A percentile compares a stretch with the other conserved stretches of the same genome.
These are phyloP conservation scores for Avicennia marina DNA, from an alignment of 257 asterid species.

Conservation along the genomic window DNA sequence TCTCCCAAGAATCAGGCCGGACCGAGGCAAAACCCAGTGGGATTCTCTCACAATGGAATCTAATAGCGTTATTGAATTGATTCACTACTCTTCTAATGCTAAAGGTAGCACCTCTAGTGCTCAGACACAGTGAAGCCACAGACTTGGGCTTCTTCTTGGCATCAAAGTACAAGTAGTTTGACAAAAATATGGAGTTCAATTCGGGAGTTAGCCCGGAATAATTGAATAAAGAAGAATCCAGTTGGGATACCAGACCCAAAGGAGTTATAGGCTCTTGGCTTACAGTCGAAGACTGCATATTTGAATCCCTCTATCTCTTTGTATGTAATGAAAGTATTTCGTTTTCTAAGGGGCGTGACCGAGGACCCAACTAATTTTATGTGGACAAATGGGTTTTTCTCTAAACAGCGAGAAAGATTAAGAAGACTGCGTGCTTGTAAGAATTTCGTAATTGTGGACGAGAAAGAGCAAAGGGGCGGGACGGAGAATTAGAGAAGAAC, in stretches of 20 bases:
- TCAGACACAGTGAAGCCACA: constrained; percentile 63
- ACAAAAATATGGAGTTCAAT: constrained; percentile 27
- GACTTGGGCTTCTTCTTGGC: constrained; percentile 39
- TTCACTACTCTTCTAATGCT: constrained; percentile 43
- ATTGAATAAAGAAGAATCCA: constrained; percentile 46
- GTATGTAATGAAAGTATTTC: not conserved
- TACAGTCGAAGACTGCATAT: constrained; percentile 76
- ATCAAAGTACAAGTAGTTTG: constrained; percentile 53
- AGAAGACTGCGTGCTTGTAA: not conserved
- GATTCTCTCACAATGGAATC: constrained; percentile 71
- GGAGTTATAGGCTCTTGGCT: constrained; percentile 62
- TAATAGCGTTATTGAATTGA: constrained; percentile 68
- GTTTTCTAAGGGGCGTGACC: not conserved
- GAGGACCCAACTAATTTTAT: not conserved
- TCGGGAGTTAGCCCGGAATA: constrained; percentile 32
- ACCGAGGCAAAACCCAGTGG: constrained; percentile 85
- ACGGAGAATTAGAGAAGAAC: constrained; percentile 2
- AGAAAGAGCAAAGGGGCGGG: constrained; percentile 6
- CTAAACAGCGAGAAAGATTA: constrained; percentile 8
- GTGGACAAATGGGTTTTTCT: constrained; percentile 26
- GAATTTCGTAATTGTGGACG: constrained; percentile 15
- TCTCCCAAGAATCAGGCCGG: constrained; percentile 41
- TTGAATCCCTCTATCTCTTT: not conserved
- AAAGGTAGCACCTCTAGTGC: constrained; percentile 49
- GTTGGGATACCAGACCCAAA: constrained; percentile 41